phyloP scores from a whole-genome alignment of 129 eudicot species.

The Flaveria sonorensis region DNA sequence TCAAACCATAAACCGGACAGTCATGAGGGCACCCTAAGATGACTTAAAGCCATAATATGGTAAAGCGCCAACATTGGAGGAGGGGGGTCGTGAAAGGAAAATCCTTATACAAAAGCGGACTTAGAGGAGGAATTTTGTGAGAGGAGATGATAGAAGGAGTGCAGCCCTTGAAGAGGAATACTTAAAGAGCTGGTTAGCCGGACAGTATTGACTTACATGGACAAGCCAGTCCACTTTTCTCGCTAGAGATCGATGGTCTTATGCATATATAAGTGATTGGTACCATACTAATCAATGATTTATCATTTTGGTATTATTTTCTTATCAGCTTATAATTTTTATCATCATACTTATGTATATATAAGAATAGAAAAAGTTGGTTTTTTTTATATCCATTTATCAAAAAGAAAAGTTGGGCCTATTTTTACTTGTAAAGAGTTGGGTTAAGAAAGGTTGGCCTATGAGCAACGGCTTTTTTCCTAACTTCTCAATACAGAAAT shows the following conservation, averaged over 20 bases:
- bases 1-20: neutral
- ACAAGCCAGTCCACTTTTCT: too few relatives aligned
- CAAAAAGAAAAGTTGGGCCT: slow-evolving; percentile 21
- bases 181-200: too few relatives aligned
- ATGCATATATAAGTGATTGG: neutral
- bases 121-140: too few relatives aligned
- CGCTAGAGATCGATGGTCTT: neutral
- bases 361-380: neutral
- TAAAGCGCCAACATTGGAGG: too few relatives aligned
- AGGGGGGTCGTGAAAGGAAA: too few relatives aligned
- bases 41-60: too few relatives aligned
- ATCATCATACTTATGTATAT: slow-evolving; percentile 1
- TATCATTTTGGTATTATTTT: neutral
- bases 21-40: too few relatives aligned
- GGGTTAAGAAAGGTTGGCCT: slow-evolving; percentile 27
- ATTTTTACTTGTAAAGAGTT: neutral
- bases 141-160: too few relatives aligned
- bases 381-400: slow-evolving; percentile 13
- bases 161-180: too few relatives aligned
- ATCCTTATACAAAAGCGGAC: too few relatives aligned
- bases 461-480: slow-evolving; percentile 25
- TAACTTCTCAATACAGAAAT: slow-evolving; percentile 12
- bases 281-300: neutral
- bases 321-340: neutral
- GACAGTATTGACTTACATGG: too few relatives aligned